Percentiles rank a stretch among this genome's conserved stretches.
phyloP scores from a whole-genome alignment of 192 early-diverging fungal species.

The Mortierella antarctica region DNA sequence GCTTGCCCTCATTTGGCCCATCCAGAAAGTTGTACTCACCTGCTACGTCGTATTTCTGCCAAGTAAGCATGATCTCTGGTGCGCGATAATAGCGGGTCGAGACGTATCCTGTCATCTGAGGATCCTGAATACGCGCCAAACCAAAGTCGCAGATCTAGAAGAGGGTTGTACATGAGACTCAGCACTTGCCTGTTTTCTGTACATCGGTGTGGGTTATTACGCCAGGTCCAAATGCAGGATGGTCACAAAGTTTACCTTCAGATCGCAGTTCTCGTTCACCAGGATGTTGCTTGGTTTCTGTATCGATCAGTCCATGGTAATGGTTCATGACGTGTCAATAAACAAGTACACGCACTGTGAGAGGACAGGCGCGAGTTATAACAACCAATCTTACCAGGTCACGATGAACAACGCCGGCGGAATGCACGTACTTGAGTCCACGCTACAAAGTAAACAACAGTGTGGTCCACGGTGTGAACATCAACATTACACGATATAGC shows the following conservation, averaged over 20 bases:
- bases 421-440: slow-evolving; percentile 94
- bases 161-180: background rate
- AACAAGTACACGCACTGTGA: background rate
- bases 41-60: slow-evolving; percentile 97
- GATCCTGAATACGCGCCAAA: slow-evolving; percentile 89
- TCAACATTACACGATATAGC: too few species aligned
- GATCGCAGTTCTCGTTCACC: slow-evolving; percentile 97
- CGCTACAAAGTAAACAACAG: slow-evolving; percentile 55
- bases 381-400: slow-evolving; percentile 72
- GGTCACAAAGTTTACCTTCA: slow-evolving; percentile 66
- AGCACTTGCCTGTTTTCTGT: background rate
- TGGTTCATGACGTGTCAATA: background rate
- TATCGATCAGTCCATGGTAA: background rate
- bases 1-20: slow-evolving; percentile 8
- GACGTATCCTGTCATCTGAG: slow-evolving; percentile 97
- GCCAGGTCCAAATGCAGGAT: too few species aligned
- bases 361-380: too few species aligned
- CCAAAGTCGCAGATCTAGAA: slow-evolving; percentile 72
- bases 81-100: slow-evolving; percentile 97
- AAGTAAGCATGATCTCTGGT: slow-evolving; percentile 98
- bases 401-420: slow-evolving; percentile 94
- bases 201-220: background rate
- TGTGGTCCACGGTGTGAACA: background rate
- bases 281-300: slow-evolving; percentile 91
- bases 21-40: slow-evolving; percentile 41